These are phyloP conservation scores for Epichloe amarillans DNA, from an alignment of 2,329 filamentous ascomycete genomes.

Conservation along the genomic window DNA sequence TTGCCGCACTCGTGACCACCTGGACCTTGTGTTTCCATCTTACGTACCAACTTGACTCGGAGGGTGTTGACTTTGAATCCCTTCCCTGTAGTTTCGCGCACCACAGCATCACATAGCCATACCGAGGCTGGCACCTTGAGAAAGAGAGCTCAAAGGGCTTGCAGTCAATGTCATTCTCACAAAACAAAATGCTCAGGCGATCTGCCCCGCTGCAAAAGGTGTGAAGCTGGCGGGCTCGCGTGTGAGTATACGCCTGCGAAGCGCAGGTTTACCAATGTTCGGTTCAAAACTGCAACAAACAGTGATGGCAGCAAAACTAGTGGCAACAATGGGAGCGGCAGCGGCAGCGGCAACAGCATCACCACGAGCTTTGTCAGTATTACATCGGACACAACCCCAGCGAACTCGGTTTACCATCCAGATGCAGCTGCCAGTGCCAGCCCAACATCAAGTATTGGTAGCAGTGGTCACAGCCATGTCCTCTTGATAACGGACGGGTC, in stretches of 20 bases:
- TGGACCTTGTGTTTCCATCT: neutral
- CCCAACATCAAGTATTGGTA: conserved; percentile 8
- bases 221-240: conserved; percentile 18
- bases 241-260: conserved; percentile 28
- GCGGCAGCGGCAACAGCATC: too few relatives aligned
- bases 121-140: conserved; percentile 29
- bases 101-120: conserved; percentile 25
- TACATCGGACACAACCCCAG: neutral
- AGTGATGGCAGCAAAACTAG: neutral
- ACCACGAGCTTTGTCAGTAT: neutral
- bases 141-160: conserved; percentile 29
- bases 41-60: neutral
- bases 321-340: neutral
- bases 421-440: conserved; percentile 10
- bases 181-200: conserved; percentile 32
- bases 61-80: neutral
- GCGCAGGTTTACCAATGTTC: conserved; percentile 24
- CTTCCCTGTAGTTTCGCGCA: conserved; percentile 19
- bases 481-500: conserved; percentile 13
- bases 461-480: conserved; percentile 7
- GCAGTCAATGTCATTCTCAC: conserved; percentile 26
- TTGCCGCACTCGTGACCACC: neutral
- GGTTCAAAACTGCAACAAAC: conserved; percentile 9
- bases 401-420: conserved; percentile 5
- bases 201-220: conserved; percentile 25